Percentiles rank a stretch among this genome's conserved stretches.
These are phyloP conservation scores for Pseudozyma sp. DNA, from an alignment of 1,284 basidiomycete species.

Conservation along the genomic window DNA sequence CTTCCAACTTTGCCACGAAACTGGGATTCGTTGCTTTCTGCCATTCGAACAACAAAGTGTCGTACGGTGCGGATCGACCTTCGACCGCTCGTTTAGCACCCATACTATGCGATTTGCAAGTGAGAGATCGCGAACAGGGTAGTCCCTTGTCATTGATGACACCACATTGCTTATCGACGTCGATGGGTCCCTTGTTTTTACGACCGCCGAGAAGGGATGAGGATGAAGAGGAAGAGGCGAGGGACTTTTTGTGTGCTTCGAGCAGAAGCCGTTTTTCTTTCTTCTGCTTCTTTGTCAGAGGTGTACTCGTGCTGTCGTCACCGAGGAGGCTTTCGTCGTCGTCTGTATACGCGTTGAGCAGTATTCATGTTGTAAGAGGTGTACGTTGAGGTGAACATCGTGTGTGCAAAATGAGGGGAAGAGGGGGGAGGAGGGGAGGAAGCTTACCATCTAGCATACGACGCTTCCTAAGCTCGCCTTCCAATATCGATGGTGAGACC, in stretches of 20 bases:
- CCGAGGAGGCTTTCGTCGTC: slow-evolving; percentile 42
- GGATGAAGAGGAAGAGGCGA: too few relatives aligned
- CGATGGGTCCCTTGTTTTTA: slow-evolving; percentile 68
- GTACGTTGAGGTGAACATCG: too few relatives aligned
- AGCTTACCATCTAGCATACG: slow-evolving; percentile 50
- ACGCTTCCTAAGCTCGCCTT: slow-evolving; percentile 47
- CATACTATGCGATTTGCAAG: slow-evolving; percentile 98
- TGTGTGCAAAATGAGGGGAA: neutral
- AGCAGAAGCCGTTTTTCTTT: slow-evolving; percentile 34
- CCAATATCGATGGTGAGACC: slow-evolving; percentile 54
- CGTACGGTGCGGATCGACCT: slow-evolving; percentile 86
- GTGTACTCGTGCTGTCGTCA: slow-evolving; percentile 16
- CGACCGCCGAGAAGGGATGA: slow-evolving; percentile 22
- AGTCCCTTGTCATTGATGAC: slow-evolving; percentile 96
- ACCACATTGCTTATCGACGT: slow-evolving; percentile 93
- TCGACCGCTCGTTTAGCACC: slow-evolving; percentile 92
- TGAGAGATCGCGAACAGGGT: slow-evolving; percentile 94
- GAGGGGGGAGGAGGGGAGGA: neutral
- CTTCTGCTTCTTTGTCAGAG: slow-evolving; percentile 41
- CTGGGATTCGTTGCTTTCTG: slow-evolving; percentile 91
- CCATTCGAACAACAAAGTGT: slow-evolving; percentile 85
- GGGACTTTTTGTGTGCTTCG: slow-evolving; percentile 42
- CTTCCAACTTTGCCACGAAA: slow-evolving; percentile 86
- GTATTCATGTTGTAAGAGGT: too few relatives aligned
- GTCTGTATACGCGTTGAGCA: slow-evolving; percentile 8